phyloP scores from a whole-genome alignment of 257 asterid genomes.

The Marsdenia floribunda region DNA sequence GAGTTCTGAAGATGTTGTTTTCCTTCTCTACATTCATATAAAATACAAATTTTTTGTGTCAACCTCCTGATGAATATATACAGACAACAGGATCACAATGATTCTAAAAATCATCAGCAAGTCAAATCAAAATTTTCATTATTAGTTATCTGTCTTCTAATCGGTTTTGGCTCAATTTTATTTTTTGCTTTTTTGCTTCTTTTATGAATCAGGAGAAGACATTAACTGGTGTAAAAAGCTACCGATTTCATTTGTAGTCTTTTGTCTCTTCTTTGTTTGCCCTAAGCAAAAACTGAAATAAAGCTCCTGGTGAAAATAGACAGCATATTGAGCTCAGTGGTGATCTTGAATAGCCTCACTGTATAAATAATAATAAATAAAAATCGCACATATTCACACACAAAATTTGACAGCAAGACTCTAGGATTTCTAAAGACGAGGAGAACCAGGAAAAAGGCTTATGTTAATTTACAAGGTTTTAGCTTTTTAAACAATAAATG shows the following conservation, averaged over 20 bases:
- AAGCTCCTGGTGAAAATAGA: no score
- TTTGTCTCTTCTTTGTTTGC: no score
- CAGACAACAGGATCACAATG: not conserved
- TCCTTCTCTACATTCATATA: constrained; percentile 7
- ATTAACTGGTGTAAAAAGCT: not conserved
- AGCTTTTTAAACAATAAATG: not conserved
- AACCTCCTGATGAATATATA: not conserved
- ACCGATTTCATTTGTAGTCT: not conserved
- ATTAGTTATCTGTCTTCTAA: not conserved
- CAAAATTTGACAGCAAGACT: not conserved
- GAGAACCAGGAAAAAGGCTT: not conserved
- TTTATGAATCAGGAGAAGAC: not conserved
- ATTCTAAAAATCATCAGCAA: not conserved
- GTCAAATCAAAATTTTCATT: not conserved
- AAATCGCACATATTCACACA: no score
- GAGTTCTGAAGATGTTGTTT: constrained; percentile 1
- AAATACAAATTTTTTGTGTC: not conserved
- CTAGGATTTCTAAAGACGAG: not conserved
- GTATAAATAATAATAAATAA: no score
- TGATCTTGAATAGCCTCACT: no score
- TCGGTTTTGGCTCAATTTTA: not conserved
- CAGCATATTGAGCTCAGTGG: no score
- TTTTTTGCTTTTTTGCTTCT: not conserved
- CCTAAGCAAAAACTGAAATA: no score
- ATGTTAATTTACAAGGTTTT: not conserved